Evolutionary conservation across 306 rosid genomes (phyloP).

Genomic region (Vicia villosa): DNA sequence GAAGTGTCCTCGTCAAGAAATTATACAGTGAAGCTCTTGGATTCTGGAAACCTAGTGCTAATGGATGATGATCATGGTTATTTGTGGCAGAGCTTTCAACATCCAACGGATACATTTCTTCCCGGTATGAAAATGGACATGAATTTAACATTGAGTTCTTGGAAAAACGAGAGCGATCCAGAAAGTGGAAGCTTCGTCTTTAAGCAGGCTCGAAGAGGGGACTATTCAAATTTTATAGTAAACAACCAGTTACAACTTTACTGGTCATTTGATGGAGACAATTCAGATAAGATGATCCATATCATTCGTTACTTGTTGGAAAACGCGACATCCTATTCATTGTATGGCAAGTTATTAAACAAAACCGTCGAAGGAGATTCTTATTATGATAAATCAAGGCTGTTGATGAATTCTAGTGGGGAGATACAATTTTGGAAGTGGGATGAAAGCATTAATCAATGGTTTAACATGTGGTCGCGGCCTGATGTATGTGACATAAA

Average conservation of each 20-base stretch:
- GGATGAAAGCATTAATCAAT: not conserved
- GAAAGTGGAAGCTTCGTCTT: slow-evolving; percentile 20
- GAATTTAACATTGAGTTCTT: slow-evolving; percentile 29
- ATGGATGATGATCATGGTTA: not conserved
- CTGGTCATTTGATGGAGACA: slow-evolving; percentile 20
- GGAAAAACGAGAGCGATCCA: slow-evolving; percentile 34
- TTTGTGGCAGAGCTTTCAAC: slow-evolving; percentile 53
- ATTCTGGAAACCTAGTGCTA: slow-evolving; percentile 52
- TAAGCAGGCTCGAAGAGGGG: not conserved
- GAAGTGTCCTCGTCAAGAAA: not conserved
- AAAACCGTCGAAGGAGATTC: not conserved
- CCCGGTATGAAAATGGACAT: slow-evolving; percentile 48
- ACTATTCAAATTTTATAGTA: not conserved
- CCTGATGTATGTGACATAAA: slow-evolving; percentile 20
- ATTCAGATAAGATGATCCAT: not conserved
- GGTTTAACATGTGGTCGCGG: rapidly evolving
- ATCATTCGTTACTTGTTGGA: not conserved
- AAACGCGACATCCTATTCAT: not conserved
- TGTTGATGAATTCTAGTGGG: slow-evolving; percentile 39
- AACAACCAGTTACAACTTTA: not conserved
- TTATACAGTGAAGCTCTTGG: slow-evolving; percentile 35
- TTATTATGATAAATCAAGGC: not conserved
- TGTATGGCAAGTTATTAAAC: not conserved
- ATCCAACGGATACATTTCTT: slow-evolving; percentile 58
- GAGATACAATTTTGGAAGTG: not conserved